Evolutionary conservation across 495 filamentous ascomycete species (phyloP).

Genomic region (Beverwykella pulmonaria): DNA sequence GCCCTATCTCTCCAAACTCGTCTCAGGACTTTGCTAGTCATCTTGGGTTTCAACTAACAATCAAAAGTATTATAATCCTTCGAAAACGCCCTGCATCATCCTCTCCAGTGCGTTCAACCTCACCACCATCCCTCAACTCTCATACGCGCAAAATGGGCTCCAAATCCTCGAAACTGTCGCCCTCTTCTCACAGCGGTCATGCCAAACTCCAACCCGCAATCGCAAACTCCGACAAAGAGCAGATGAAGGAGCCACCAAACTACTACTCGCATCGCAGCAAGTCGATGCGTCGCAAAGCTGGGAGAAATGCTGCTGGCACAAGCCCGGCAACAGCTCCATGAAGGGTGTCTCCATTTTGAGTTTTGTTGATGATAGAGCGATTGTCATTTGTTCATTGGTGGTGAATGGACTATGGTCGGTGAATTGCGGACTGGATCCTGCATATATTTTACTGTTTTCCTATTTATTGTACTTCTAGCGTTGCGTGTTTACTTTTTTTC

Average conservation of each 20-base stretch:
- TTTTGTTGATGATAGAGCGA: neutral
- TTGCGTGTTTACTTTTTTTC: neutral
- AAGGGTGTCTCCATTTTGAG: neutral
- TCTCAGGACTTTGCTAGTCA: neutral
- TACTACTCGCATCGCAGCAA: constrained; percentile 30
- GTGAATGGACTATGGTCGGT: neutral
- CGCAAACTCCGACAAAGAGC: constrained; percentile 15
- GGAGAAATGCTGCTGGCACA: neutral
- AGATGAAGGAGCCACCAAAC: constrained; percentile 28
- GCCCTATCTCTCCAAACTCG: neutral
- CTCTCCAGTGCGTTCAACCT: neutral
- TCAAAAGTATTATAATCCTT: neutral
- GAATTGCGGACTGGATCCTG: neutral
- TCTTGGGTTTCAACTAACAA: neutral
- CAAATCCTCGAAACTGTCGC: constrained; percentile 9
- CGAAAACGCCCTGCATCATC: neutral
- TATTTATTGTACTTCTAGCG: neutral
- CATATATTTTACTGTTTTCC: neutral
- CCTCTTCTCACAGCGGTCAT: neutral
- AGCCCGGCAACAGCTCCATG: neutral
- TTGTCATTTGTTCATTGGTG: neutral
- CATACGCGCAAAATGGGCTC: constrained; percentile 13
- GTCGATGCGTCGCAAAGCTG: constrained; percentile 20
- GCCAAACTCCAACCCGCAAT: constrained; percentile 20
- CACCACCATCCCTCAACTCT: neutral